These are phyloP conservation scores for Carex cristatella DNA, from an alignment of 176 grass and related monocot genomes.

Conservation along the genomic window DNA sequence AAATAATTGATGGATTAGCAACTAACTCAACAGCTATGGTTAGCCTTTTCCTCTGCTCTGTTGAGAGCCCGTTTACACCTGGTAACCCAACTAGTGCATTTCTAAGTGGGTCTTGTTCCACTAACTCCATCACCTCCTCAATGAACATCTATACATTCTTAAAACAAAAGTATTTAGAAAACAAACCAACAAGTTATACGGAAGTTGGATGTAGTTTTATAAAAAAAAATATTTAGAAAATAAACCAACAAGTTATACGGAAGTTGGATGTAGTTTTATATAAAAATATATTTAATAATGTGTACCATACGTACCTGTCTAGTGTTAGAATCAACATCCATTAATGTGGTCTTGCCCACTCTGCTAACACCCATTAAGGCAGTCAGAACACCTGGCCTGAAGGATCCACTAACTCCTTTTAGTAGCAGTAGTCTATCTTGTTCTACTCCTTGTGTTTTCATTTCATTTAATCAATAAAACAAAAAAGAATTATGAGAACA, in stretches of 20 bases:
- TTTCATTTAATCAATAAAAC: slow-evolving; percentile 37
- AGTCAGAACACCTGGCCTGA: slow-evolving; percentile 52
- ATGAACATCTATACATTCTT: slow-evolving; percentile 48
- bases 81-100: slow-evolving; percentile 50
- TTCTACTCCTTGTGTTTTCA: slow-evolving; percentile 60
- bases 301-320: slow-evolving; percentile 46
- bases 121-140: slow-evolving; percentile 59
- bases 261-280: no score
- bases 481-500: not conserved
- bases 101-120: slow-evolving; percentile 46
- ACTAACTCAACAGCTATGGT: slow-evolving; percentile 58
- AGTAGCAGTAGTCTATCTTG: slow-evolving; percentile 45
- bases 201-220: not conserved
- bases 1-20: slow-evolving; percentile 65
- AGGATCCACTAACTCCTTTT: slow-evolving; percentile 48
- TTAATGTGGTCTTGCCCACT: slow-evolving; percentile 54
- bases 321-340: slow-evolving; percentile 55
- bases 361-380: slow-evolving; percentile 54
- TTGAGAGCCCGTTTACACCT: slow-evolving; percentile 50
- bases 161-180: slow-evolving; percentile 5
- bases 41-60: slow-evolving; percentile 58
- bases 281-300: slow-evolving; percentile 5
- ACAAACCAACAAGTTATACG: not conserved
- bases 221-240: no score
- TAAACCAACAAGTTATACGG: no score